phyloP scores from a whole-genome alignment of 768 basidiomycete genomes.

The Suillus luteus region DNA sequence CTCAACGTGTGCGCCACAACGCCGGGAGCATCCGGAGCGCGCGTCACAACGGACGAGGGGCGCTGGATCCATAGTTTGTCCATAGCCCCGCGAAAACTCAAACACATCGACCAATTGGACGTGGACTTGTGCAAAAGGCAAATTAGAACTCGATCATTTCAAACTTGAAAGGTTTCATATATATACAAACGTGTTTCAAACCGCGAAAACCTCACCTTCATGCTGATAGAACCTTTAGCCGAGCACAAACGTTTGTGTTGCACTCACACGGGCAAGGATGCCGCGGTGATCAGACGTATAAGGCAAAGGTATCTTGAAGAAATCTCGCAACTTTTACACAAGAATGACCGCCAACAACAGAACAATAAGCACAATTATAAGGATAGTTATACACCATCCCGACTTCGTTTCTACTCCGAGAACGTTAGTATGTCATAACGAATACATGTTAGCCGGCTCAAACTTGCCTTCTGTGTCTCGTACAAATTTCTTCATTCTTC shows the following conservation, averaged over 20 bases:
- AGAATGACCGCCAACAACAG: slow-evolving; percentile 82
- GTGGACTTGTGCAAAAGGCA: background rate
- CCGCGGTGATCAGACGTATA: background rate
- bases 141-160: background rate
- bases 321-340: slow-evolving; percentile 39
- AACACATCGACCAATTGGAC: too few species aligned
- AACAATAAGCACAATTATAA: slow-evolving; percentile 77
- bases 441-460: background rate
- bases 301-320: background rate
- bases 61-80: background rate
- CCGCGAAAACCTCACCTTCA: background rate
- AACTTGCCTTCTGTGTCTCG: slow-evolving; percentile 76
- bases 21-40: background rate
- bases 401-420: slow-evolving; percentile 69
- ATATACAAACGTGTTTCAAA: background rate
- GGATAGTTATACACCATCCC: slow-evolving; percentile 85
- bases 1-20: background rate
- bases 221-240: background rate
- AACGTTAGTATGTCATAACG: slow-evolving; percentile 8
- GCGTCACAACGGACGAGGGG: background rate
- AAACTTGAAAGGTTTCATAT: background rate
- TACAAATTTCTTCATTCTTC: slow-evolving; percentile 75
- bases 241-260: background rate
- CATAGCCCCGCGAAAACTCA: background rate
- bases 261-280: background rate